These are phyloP conservation scores for Lolium multiflorum DNA, from an alignment of 176 grass and related monocot genomes.

Conservation along the genomic window DNA sequence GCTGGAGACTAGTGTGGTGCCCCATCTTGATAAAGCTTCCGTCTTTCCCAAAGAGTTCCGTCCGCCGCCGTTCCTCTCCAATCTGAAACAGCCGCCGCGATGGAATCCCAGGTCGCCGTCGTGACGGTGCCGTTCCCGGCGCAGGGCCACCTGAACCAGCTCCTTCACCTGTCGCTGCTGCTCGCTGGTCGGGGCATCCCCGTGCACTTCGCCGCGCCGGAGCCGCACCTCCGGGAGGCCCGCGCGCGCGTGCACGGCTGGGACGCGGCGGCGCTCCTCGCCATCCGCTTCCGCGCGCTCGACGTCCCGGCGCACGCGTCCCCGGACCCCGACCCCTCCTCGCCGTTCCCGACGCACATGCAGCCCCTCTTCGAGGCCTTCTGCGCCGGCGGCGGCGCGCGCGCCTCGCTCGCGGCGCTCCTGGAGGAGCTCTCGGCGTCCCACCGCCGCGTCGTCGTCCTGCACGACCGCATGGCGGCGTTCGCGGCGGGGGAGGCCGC, in stretches of 20 bases:
- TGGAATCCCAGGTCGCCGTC: conserved; percentile 50
- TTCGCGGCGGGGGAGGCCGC: conserved; percentile 61
- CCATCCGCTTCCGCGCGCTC: conserved; percentile 60
- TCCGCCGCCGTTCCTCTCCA: background rate
- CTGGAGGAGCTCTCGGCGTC: conserved; percentile 36
- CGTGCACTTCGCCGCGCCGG: conserved; percentile 66
- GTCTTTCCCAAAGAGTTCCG: background rate
- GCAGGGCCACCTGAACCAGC: conserved; percentile 83
- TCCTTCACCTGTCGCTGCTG: conserved; percentile 69
- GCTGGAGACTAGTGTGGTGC: too few species aligned
- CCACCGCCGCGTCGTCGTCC: conserved; percentile 55
- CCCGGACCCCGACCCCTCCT: conserved; percentile 43
- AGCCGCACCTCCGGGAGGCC: conserved; percentile 60
- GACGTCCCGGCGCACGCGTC: conserved; percentile 46
- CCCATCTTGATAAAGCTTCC: background rate
- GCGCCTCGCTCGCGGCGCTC: conserved; percentile 43
- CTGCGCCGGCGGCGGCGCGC: conserved; percentile 35
- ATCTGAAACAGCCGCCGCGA: conserved; percentile 19
- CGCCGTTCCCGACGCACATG: conserved; percentile 64
- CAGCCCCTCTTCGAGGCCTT: conserved; percentile 59
- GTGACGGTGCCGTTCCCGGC: conserved; percentile 64
- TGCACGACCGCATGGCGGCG: conserved; percentile 58
- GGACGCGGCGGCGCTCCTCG: background rate
- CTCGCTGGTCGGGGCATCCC: conserved; percentile 53
- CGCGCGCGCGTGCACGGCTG: conserved; percentile 61